phyloP scores from a whole-genome alignment of 495 filamentous ascomycete species.

The Tuber calosporum region DNA sequence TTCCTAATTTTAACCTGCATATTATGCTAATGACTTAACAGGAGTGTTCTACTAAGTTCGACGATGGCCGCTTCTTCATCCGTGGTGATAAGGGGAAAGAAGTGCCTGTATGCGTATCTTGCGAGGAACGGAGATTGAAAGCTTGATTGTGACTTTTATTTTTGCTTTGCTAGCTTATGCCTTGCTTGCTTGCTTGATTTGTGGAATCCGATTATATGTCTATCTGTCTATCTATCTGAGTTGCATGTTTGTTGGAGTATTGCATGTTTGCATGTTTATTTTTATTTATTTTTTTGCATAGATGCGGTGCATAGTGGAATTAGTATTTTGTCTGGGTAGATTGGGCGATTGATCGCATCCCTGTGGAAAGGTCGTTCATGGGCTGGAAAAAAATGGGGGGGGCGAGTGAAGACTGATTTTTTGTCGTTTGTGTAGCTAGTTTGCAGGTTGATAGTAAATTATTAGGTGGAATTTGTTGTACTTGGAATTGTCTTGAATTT shows the following conservation, averaged over 20 bases:
- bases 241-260: neutral
- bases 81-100: constrained; percentile 44
- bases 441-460: neutral
- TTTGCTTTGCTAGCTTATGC: neutral
- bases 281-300: neutral
- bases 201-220: neutral
- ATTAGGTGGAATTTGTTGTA: neutral
- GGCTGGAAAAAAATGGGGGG: neutral
- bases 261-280: neutral
- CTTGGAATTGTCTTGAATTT: neutral
- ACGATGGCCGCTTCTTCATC: constrained; percentile 49
- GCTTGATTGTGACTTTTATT: constrained; percentile 20
- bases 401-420: neutral
- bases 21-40: constrained; percentile 29
- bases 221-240: neutral
- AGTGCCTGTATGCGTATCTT: constrained; percentile 48
- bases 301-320: constrained; percentile 3
- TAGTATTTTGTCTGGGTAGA: neutral
- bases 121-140: constrained; percentile 49
- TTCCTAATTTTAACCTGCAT: neutral
- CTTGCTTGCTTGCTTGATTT: neutral
- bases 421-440: neutral
- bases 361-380: neutral
- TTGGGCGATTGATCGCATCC: neutral
- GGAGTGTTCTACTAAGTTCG: constrained; percentile 47